Conservation (phyloP, 176 grass and related monocot species). For the Musa schizocarpa region DNA sequence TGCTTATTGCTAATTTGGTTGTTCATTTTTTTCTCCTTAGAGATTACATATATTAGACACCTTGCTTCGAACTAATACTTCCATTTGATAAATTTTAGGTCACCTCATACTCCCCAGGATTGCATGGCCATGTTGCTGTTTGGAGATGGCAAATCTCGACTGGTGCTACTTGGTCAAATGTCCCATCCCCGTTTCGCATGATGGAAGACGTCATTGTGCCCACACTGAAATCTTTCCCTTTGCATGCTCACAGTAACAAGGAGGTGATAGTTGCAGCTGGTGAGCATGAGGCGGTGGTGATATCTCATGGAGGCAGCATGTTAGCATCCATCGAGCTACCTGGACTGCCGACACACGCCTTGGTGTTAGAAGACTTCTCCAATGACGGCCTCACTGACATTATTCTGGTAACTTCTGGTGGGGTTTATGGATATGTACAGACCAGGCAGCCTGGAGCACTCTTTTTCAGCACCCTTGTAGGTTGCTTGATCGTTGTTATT, state of each 20-base stretch:
- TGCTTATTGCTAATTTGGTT: background rate
- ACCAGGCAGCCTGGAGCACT: slow-evolving; percentile 83
- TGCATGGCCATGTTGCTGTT: slow-evolving; percentile 64
- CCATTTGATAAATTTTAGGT: slow-evolving; percentile 31
- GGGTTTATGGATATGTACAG: slow-evolving; percentile 76
- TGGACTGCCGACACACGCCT: slow-evolving; percentile 48
- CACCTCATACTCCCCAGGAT: slow-evolving; percentile 66
- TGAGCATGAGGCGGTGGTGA: slow-evolving; percentile 74
- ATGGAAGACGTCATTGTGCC: slow-evolving; percentile 82
- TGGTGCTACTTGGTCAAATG: slow-evolving; percentile 89
- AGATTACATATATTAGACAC: too few relatives aligned
- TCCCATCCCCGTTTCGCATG: slow-evolving; percentile 77
- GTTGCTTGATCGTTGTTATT: slow-evolving; percentile 79
- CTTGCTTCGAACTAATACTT: background rate
- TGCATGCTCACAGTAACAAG: slow-evolving; percentile 37
- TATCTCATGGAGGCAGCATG: slow-evolving; percentile 62
- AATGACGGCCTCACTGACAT: slow-evolving; percentile 79
- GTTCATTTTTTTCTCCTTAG: background rate
- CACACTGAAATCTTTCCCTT: slow-evolving; percentile 66
- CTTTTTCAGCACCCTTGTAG: slow-evolving; percentile 89
- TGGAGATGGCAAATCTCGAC: slow-evolving; percentile 95
- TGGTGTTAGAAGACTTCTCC: slow-evolving; percentile 71
- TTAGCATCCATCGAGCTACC: slow-evolving; percentile 66
- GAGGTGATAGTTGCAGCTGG: slow-evolving; percentile 70
- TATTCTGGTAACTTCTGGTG: slow-evolving; percentile 52